Evolutionary conservation across 2,329 filamentous ascomycete species (phyloP), one percentile per base, ranked within the genome.

Genomic region (Alternaria novae-zelandiae): DNA sequence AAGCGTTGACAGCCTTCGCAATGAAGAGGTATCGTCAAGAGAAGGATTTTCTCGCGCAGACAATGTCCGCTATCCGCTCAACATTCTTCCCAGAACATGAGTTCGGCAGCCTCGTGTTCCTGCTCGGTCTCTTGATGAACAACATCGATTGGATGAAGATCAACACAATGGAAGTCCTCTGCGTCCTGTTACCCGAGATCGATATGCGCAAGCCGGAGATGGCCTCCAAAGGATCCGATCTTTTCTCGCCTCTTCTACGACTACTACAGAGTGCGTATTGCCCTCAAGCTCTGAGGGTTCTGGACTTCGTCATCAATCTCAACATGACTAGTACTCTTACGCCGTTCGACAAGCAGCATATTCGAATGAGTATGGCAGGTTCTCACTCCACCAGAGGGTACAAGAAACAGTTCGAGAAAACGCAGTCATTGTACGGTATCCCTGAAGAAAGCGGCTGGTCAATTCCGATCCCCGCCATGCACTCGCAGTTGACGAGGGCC

Each of bases 321-420:
- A 93, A 92, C 23, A 95, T 98, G 84, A 94, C 94, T 0, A 92
- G 93, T 5, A 94, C 92, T 4, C 69, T 78, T 6, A 84, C 82
- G 30, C 91, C 95, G 1, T 93, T 97, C 86, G 96, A 98, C 79
- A 93, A 92, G 72, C 93, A 97, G 72, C 94, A 98, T 75, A 83
- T 99, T 62, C 89, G 96, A 43, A 99, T 99, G 96, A 98, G 95
- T 80, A 97, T 99, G 93, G 94, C 94, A 6, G 91, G 92, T 12
- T 90, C 92, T 1, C 93, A 94, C 3, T 96, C 94, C 0, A 84
- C 79, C 58, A 91, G 92, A 71, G 89, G 91, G 0, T 91, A 96
- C 54, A 90, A 93, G 53, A 98, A 97, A 77, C 94, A 98, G 80
- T 98, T 97, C 72, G 95, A 97, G 76, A 90, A 92, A 21, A 97